Evolutionary conservation across 495 filamentous ascomycete genomes (phyloP).

Genomic region (Neurospora sp.): DNA sequence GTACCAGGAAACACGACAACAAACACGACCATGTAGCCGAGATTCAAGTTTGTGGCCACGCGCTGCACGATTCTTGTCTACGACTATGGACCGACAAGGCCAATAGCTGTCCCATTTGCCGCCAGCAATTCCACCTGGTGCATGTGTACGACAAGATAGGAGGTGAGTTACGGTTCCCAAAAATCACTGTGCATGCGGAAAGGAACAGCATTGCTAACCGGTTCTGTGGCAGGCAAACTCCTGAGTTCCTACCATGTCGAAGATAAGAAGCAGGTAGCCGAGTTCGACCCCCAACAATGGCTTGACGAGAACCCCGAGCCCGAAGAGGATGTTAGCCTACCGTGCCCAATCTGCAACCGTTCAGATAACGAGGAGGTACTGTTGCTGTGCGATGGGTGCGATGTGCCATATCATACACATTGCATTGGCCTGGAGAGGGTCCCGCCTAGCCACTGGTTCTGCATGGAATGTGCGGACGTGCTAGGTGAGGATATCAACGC

Average conservation of each 20-base stretch:
- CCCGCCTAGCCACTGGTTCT: conserved; percentile 74
- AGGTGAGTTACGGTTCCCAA: conserved; percentile 47
- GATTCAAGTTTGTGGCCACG: conserved; percentile 67
- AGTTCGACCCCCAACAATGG: conserved; percentile 73
- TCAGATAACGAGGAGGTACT: conserved; percentile 68
- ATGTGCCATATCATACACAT: conserved; percentile 72
- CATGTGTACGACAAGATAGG: conserved; percentile 66
- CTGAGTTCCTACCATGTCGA: conserved; percentile 77
- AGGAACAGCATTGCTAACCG: conserved; percentile 16
- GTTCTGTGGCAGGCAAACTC: conserved; percentile 45
- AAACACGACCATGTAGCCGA: conserved; percentile 34
- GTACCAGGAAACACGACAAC: conserved; percentile 35
- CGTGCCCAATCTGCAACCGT: conserved; percentile 72
- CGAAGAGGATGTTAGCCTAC: conserved; percentile 48
- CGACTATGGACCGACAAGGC: conserved; percentile 90
- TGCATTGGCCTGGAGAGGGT: conserved; percentile 72
- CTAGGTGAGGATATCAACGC: conserved; percentile 38
- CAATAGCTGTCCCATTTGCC: conserved; percentile 96
- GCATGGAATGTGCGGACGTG: conserved; percentile 55
- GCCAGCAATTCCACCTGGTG: conserved; percentile 80
- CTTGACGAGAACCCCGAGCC: conserved; percentile 65
- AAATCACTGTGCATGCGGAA: neutral
- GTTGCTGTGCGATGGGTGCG: conserved; percentile 80
- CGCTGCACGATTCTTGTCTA: conserved; percentile 83
- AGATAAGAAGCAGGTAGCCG: conserved; percentile 81